Evolutionary conservation across 2,329 filamentous ascomycete genomes (phyloP).

Genomic region (Sphaceloma murrayae): DNA sequence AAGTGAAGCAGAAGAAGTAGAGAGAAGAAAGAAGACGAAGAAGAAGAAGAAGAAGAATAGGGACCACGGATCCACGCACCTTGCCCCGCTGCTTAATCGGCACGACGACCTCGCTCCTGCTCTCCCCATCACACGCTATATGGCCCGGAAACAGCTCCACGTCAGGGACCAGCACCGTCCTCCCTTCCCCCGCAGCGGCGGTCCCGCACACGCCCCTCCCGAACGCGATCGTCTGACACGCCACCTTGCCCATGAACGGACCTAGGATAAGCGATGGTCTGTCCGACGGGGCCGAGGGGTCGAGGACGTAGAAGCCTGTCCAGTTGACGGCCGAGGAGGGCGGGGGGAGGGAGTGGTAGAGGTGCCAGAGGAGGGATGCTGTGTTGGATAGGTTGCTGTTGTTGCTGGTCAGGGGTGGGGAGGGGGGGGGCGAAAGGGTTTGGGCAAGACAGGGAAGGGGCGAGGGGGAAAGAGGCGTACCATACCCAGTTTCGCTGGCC

Average conservation of each 20-base stretch:
- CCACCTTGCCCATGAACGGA: conserved; percentile 68
- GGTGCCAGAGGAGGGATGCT: conserved; percentile 69
- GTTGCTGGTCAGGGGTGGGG: background rate
- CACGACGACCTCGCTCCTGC: conserved; percentile 72
- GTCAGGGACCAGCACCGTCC: conserved; percentile 57
- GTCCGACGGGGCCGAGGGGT: conserved; percentile 33
- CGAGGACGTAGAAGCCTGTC: conserved; percentile 69
- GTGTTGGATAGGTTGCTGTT: conserved; percentile 65
- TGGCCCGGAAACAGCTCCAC: conserved; percentile 69
- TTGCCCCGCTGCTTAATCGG: conserved; percentile 50
- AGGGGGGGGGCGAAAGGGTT: background rate
- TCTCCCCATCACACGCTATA: conserved; percentile 70
- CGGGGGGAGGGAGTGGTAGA: conserved; percentile 59
- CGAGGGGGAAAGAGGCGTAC: no score
- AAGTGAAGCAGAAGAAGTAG: no score
- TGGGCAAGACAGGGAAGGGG: no score
- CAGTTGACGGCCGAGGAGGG: conserved; percentile 65
- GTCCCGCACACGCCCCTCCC: conserved; percentile 66
- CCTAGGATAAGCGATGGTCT: conserved; percentile 57
- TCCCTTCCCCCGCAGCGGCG: conserved; percentile 49
- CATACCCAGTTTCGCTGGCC: conserved; percentile 70
- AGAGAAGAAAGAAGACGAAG: no score
- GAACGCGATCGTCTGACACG: conserved; percentile 68
- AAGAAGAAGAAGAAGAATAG: no score
- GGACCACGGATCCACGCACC: conserved; percentile 29